Percentiles rank a stretch among this genome's conserved stretches.
These are phyloP conservation scores for Plasmodium falciparum DNA, from an alignment of 169 alveolate species.

Conservation along the genomic window DNA sequence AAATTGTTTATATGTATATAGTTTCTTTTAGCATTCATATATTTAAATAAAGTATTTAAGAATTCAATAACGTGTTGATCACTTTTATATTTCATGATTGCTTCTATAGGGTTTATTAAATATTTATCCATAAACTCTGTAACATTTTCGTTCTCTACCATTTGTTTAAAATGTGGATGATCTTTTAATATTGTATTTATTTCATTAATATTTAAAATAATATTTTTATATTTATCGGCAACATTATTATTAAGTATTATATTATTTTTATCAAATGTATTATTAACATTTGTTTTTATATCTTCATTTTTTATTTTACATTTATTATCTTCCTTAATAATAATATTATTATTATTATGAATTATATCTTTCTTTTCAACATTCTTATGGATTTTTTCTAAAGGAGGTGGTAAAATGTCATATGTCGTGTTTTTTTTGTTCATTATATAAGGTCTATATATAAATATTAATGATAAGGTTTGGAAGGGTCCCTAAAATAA, in stretches of 20 bases:
- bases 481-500: neutral
- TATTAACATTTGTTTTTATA: neutral
- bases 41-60: constrained; percentile 30
- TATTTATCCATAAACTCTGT: constrained; percentile 39
- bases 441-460: too few relatives aligned
- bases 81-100: constrained; percentile 32
- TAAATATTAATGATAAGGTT: too few relatives aligned
- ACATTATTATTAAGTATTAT: neutral
- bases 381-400: constrained; percentile 29
- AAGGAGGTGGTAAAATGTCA: constrained; percentile 57
- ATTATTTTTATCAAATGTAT: neutral
- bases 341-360: neutral
- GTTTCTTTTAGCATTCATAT: constrained; percentile 56
- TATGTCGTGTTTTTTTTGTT: neutral
- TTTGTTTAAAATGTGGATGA: constrained; percentile 15
- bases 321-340: neutral
- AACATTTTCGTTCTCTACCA: constrained; percentile 12
- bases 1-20: constrained; percentile 34
- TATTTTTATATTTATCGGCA: constrained; percentile 40
- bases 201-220: constrained; percentile 45
- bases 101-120: constrained; percentile 32
- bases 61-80: constrained; percentile 18
- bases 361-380: neutral
- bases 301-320: neutral
- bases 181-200: constrained; percentile 21